Evolutionary conservation across 2,329 filamentous ascomycete genomes (phyloP).

Genomic region (Escovopsis sp.): DNA sequence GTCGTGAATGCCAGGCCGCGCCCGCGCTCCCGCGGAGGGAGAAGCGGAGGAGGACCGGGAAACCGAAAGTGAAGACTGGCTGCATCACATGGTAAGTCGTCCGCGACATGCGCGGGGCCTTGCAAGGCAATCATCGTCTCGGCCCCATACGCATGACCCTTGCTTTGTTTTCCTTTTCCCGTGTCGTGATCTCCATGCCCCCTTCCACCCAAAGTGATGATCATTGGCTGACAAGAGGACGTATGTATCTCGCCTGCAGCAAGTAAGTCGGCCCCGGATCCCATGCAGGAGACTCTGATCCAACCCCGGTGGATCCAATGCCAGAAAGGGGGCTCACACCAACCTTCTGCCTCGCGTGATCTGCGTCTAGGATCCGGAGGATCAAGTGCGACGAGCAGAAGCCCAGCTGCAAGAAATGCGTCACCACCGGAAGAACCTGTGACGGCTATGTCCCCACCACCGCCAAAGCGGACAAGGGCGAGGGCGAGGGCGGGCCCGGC

Average conservation of each 20-base stretch:
- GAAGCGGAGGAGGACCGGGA: constrained; percentile 20
- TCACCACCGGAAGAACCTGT: constrained; percentile 19
- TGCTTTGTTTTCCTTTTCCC: too few species aligned
- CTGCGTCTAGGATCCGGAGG: constrained; percentile 16
- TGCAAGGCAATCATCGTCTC: not conserved
- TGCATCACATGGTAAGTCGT: constrained; percentile 25
- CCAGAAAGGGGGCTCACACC: too few species aligned
- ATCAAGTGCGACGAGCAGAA: constrained; percentile 23
- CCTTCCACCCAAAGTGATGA: constrained; percentile 1
- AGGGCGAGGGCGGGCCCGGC: too few species aligned
- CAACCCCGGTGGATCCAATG: too few species aligned
- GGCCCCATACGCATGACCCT: too few species aligned
- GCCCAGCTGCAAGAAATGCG: constrained; percentile 20
- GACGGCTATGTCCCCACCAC: constrained; percentile 19
- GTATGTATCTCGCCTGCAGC: constrained; percentile 1
- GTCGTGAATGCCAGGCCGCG: too few species aligned
- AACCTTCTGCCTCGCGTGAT: too few species aligned
- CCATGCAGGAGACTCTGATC: not conserved
- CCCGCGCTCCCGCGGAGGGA: not conserved
- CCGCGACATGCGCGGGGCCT: too few species aligned
- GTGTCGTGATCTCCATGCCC: too few species aligned
- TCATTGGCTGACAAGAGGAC: constrained; percentile 7
- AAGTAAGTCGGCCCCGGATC: constrained; percentile 1
- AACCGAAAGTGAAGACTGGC: constrained; percentile 24
- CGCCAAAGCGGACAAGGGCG: constrained; percentile 3